These are phyloP conservation scores for Cladosporium sp. DNA, from an alignment of 2,329 filamentous ascomycete species.

Conservation along the genomic window DNA sequence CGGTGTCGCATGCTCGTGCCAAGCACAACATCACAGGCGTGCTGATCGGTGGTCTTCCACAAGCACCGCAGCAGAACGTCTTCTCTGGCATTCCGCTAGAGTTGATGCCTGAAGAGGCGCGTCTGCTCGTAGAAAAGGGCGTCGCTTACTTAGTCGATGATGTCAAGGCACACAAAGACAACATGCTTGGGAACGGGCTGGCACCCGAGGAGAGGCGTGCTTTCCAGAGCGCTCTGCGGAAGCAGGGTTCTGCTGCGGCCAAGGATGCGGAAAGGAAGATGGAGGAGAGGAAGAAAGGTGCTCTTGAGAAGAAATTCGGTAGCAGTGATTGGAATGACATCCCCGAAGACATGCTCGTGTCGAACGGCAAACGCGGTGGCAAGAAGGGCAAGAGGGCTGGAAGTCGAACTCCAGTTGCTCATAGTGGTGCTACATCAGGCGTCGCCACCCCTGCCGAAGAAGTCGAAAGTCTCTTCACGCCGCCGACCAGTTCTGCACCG, in stretches of 20 bases:
- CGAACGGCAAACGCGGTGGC: slow-evolving; percentile 24
- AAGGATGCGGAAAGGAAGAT: slow-evolving; percentile 50
- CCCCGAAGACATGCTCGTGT: slow-evolving; percentile 39
- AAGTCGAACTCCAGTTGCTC: slow-evolving; percentile 17
- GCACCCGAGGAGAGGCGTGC: slow-evolving; percentile 59
- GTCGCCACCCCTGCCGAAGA: slow-evolving; percentile 26
- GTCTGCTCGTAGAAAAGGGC: slow-evolving; percentile 74
- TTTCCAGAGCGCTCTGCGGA: slow-evolving; percentile 61
- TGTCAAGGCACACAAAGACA: slow-evolving; percentile 66
- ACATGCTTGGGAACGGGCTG: slow-evolving; percentile 55
- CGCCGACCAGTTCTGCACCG: slow-evolving; percentile 28
- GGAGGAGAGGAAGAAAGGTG: slow-evolving; percentile 53
- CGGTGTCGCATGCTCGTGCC: slow-evolving; percentile 75
- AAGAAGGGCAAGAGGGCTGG: slow-evolving; percentile 26
- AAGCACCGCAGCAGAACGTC: slow-evolving; percentile 91
- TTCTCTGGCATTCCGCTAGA: slow-evolving; percentile 88
- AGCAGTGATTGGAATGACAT: slow-evolving; percentile 40
- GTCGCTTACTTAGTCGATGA: slow-evolving; percentile 83
- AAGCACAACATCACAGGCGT: slow-evolving; percentile 83
- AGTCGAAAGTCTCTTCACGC: slow-evolving; percentile 35
- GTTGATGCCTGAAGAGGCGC: slow-evolving; percentile 87
- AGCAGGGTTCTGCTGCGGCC: slow-evolving; percentile 57
- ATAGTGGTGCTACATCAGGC: slow-evolving; percentile 20
- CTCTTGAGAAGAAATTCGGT: slow-evolving; percentile 52
- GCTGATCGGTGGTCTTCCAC: slow-evolving; percentile 82